A percentile compares a stretch with the other conserved stretches of the same genome.
These are phyloP conservation scores for Avena sativa DNA, from an alignment of 176 grass and related monocot species.

Conservation along the genomic window DNA sequence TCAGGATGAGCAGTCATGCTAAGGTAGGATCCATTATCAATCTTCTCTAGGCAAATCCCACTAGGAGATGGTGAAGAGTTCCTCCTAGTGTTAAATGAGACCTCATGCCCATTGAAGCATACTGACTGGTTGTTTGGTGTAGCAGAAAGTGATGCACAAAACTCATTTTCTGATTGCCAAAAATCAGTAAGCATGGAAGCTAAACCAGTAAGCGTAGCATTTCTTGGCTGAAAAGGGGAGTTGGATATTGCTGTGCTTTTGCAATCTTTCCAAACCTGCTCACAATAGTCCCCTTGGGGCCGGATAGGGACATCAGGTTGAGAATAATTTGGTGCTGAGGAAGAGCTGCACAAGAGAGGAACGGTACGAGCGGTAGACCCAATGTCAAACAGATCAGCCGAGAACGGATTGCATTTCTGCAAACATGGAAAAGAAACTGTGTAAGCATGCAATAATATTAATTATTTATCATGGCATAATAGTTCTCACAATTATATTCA, in stretches of 20 bases:
- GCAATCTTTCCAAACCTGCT: slow-evolving; percentile 56
- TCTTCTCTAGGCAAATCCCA: slow-evolving; percentile 66
- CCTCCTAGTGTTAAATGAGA: slow-evolving; percentile 51
- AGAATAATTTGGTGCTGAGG: background rate
- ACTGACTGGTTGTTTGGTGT: slow-evolving; percentile 35
- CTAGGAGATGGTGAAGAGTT: slow-evolving; percentile 34
- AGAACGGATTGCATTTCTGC: slow-evolving; percentile 68
- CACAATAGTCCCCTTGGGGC: slow-evolving; percentile 40
- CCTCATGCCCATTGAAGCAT: slow-evolving; percentile 61
- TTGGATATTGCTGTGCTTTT: slow-evolving; percentile 53
- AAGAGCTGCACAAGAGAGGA: slow-evolving; percentile 52
- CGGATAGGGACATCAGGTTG: slow-evolving; percentile 29
- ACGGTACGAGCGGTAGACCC: slow-evolving; percentile 22
- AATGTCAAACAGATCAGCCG: slow-evolving; percentile 49
- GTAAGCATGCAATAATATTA: background rate
- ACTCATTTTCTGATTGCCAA: slow-evolving; percentile 61
- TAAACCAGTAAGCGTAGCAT: slow-evolving; percentile 13
- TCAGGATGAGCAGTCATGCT: slow-evolving; percentile 73
- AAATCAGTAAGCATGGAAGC: slow-evolving; percentile 54
- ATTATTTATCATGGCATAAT: background rate
- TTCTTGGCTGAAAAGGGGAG: slow-evolving; percentile 62
- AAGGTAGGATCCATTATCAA: slow-evolving; percentile 58
- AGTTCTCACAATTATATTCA: background rate
- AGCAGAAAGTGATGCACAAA: slow-evolving; percentile 52
- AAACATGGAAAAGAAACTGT: background rate